Conservation (phyloP, 2,329 filamentous ascomycete species). For the Aureobasidium sp. region DNA sequence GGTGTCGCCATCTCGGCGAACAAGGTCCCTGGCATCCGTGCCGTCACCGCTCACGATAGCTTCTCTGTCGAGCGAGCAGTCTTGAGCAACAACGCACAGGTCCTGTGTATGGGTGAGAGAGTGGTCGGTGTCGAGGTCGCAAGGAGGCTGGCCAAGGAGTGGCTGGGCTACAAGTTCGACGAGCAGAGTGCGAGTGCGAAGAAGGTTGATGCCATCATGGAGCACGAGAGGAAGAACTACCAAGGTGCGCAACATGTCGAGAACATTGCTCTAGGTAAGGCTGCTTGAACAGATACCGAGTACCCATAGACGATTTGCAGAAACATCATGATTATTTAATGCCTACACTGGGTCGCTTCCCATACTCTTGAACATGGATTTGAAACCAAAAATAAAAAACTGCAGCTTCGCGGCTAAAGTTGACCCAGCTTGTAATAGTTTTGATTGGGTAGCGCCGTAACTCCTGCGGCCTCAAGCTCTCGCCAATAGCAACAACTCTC, state of each 20-base stretch:
- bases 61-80: slow-evolving; percentile 70
- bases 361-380: too few relatives aligned
- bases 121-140: slow-evolving; percentile 78
- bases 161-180: slow-evolving; percentile 79
- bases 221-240: slow-evolving; percentile 39
- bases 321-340: background rate
- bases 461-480: too few relatives aligned
- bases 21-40: slow-evolving; percentile 75
- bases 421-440: too few relatives aligned
- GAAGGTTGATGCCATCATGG: slow-evolving; percentile 47
- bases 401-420: too few relatives aligned
- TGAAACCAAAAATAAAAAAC: too few relatives aligned
- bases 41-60: slow-evolving; percentile 83
- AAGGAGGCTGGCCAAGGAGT: slow-evolving; percentile 69
- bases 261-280: background rate
- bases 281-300: background rate
- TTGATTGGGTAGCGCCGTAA: too few relatives aligned
- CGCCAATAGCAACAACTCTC: too few relatives aligned
- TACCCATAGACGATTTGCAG: background rate
- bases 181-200: slow-evolving; percentile 53
- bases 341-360: background rate
- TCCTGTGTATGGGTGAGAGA: slow-evolving; percentile 77
- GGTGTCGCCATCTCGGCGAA: slow-evolving; percentile 86
- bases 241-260: slow-evolving; percentile 14
- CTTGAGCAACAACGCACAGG: slow-evolving; percentile 79